Evolutionary conservation across 805 yeast species (phyloP).

Genomic region (Yarrowia hollandica): DNA sequence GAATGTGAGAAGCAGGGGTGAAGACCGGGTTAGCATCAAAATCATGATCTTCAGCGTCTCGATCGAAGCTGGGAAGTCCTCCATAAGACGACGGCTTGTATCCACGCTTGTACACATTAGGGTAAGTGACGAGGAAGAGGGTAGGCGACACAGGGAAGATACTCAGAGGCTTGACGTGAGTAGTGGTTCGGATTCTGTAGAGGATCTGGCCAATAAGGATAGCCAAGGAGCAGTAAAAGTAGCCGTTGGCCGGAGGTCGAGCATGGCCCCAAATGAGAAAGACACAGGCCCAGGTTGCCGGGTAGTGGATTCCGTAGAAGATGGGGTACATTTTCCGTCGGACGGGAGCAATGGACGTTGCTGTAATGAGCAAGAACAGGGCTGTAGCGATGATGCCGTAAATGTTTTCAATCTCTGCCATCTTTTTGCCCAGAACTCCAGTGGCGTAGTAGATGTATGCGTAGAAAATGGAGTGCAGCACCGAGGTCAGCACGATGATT

Average conservation of each 20-base stretch:
- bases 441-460: conserved; percentile 40
- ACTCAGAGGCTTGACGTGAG: conserved; percentile 32
- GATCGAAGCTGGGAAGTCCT: conserved; percentile 8
- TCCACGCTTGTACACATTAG: conserved; percentile 45
- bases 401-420: conserved; percentile 58
- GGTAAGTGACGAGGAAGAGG: conserved; percentile 51
- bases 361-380: conserved; percentile 59
- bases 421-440: conserved; percentile 50
- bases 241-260: conserved; percentile 66
- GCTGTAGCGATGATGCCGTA: conserved; percentile 70
- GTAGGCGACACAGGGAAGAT: conserved; percentile 49
- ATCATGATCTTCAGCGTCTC: not conserved
- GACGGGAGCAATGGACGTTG: conserved; percentile 66
- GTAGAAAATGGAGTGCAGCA: conserved; percentile 65
- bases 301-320: conserved; percentile 71
- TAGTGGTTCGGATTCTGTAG: conserved; percentile 47
- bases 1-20: conserved; percentile 53
- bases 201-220: conserved; percentile 60
- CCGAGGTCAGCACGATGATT: conserved; percentile 63
- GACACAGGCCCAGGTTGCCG: conserved; percentile 74
- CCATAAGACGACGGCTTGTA: conserved; percentile 9
- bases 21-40: conserved; percentile 26
- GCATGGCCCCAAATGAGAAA: conserved; percentile 72
- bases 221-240: conserved; percentile 54
- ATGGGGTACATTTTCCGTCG: conserved; percentile 61